Percentiles rank a stretch among this genome's conserved stretches.
Conservation (phyloP, 2,329 filamentous ascomycete genomes). For the Paramyrothecium roridum region DNA sequence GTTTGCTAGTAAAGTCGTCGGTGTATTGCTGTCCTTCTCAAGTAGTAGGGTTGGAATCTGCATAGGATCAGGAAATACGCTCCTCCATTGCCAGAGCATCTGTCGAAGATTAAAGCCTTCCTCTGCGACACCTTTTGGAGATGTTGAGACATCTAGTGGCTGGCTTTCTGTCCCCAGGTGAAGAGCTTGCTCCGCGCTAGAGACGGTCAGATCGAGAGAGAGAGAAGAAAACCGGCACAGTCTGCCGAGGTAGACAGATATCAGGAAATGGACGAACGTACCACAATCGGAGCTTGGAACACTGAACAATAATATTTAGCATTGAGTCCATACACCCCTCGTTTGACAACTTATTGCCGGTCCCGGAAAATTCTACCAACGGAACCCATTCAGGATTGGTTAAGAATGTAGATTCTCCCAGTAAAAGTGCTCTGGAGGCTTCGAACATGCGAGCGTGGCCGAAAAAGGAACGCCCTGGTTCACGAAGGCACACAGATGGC, state of each 20-base stretch:
- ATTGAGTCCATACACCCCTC: slow-evolving; percentile 16
- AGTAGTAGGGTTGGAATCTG: neutral
- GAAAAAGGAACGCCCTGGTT: slow-evolving; percentile 22
- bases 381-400: slow-evolving; percentile 19
- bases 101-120: neutral
- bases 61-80: neutral
- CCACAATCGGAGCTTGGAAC: slow-evolving; percentile 26
- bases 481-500: slow-evolving; percentile 16
- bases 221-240: neutral
- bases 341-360: neutral
- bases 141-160: too few relatives aligned
- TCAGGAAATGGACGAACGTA: too few relatives aligned
- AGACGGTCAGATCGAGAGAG: too few relatives aligned
- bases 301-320: slow-evolving; percentile 24
- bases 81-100: neutral
- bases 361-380: neutral
- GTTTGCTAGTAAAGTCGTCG: slow-evolving; percentile 15
- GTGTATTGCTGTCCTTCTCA: neutral
- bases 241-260: too few relatives aligned
- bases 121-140: neutral
- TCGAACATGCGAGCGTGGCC: slow-evolving; percentile 26
- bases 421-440: slow-evolving; percentile 26
- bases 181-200: too few relatives aligned
- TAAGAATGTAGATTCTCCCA: slow-evolving; percentile 23
- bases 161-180: too few relatives aligned